Base-by-base conservation (phyloP, 805 yeast species). In the Lipomyces anomalus region DNA sequence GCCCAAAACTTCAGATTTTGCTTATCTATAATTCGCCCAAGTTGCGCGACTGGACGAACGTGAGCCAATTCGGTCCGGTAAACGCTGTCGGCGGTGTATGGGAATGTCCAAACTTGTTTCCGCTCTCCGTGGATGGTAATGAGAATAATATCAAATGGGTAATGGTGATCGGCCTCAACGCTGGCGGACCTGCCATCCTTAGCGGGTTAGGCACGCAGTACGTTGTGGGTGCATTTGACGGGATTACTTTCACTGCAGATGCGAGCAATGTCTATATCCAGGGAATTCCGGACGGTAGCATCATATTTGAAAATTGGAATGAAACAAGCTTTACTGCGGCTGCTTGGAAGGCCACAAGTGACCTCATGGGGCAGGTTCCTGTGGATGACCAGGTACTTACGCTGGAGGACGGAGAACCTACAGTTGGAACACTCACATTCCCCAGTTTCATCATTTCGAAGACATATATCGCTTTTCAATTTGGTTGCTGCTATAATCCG, bases 181-280 rank as follows among this genome's bases (percentile, higher is more conserved):
- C 74, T n/a, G 73, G 72, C 13, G 57, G 66, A 30, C 72, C 71
- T 9, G 43, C 53, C 6, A 72, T 72, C 23, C 37, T 22, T 34
- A 7, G 16, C 37, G 9, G 37, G 7, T n/a, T 34, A 7, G 72
- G 72, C 11, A 67, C 65, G 22, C 66, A 69, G 50, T 69, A 69
- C 55, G 66, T 68, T 47, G 49, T 69, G 41, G 74, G 74, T 38
- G 67, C 65, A 39, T 69, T 69, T 53, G 60, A 69, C 47, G 74
- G 74, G 34, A 57, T 53, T 17, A 50, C 53, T n/a, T 69, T 69
- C 58, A 51, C 39, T 21, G 61, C 70, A 16, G 63, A 61, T 40
- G 61, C 57, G 40, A 9, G 21, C 21, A 20, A 40, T 18, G 42
- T 40, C 6, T 40, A 30, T 20, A 38, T 22, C 11, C 43, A 26